phyloP scores from a whole-genome alignment of 306 rosid genomes.

The Prunus kanzakura region DNA sequence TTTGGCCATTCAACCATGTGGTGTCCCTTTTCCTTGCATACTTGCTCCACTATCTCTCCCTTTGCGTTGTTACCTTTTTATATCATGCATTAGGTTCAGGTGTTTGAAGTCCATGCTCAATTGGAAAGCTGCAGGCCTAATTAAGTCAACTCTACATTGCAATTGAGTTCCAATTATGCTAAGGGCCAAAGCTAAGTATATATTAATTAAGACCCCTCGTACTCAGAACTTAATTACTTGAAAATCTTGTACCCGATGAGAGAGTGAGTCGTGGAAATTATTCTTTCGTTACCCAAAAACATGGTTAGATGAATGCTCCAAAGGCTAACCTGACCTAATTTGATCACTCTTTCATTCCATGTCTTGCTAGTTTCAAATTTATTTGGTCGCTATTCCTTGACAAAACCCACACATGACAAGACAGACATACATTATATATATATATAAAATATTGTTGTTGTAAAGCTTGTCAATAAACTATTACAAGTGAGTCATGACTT shows the following conservation, averaged over 20 bases:
- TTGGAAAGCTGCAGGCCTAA: not conserved
- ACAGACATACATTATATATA: not conserved
- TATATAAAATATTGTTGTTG: conserved; percentile 1
- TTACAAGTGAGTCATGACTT: conserved; percentile 43
- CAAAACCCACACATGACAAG: conserved; percentile 16
- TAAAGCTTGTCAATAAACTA: conserved; percentile 27
- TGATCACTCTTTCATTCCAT: not conserved
- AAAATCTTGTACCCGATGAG: not conserved
- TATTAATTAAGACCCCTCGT: not conserved
- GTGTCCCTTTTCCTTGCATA: conserved; percentile 1
- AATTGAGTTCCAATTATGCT: not conserved
- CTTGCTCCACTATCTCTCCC: conserved; percentile 21
- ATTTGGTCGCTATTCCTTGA: conserved; percentile 22
- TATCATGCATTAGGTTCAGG: conserved; percentile 10
- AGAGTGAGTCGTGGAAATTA: not conserved
- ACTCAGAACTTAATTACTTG: not conserved
- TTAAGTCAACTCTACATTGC: not conserved
- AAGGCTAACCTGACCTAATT: not conserved
- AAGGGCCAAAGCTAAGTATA: no score
- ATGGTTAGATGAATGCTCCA: not conserved
- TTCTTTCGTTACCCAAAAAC: not conserved
- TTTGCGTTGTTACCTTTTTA: not conserved
- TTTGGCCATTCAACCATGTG: conserved; percentile 21
- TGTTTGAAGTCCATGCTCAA: not conserved
- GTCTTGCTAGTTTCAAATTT: conserved; percentile 4